phyloP scores from a whole-genome alignment of 805 yeast species.

The Lachancea waltii region DNA sequence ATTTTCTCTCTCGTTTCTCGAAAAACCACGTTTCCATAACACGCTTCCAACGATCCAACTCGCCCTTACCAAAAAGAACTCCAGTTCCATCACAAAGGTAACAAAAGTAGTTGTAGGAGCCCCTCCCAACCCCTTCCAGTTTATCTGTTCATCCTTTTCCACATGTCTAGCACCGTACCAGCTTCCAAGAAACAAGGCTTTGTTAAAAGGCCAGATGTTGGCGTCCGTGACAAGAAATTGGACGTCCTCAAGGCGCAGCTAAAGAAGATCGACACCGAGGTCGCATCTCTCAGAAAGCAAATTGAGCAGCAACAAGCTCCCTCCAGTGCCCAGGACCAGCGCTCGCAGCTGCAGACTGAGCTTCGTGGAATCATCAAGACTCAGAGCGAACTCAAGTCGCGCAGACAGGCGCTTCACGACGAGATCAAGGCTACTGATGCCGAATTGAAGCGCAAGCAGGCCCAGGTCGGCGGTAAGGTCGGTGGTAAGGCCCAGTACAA shows the following conservation, averaged over 20 bases:
- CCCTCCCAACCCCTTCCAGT: no score
- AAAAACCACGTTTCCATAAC: no score
- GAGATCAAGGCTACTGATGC: constrained; percentile 68
- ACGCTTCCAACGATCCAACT: no score
- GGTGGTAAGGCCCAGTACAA: constrained; percentile 53
- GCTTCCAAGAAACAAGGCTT: constrained; percentile 8
- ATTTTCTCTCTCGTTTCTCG: no score
- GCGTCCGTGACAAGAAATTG: constrained; percentile 53
- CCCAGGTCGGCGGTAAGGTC: constrained; percentile 55
- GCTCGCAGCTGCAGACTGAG: constrained; percentile 49
- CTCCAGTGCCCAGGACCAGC: constrained; percentile 43
- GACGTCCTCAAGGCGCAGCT: constrained; percentile 52
- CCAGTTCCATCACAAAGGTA: no score
- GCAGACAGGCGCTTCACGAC: constrained; percentile 44
- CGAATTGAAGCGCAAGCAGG: constrained; percentile 63
- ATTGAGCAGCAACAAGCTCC: constrained; percentile 43
- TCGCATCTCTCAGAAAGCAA: constrained; percentile 47
- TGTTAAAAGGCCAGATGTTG: constrained; percentile 70
- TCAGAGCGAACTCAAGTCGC: constrained; percentile 42
- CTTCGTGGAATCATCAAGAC: constrained; percentile 40
- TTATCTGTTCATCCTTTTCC: no score
- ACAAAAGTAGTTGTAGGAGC: no score
- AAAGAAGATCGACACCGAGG: constrained; percentile 51
- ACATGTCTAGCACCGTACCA: constrained; percentile 7
- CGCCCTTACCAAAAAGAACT: no score